phyloP scores from a whole-genome alignment of 768 basidiomycete genomes.

The Collybia sordida region DNA sequence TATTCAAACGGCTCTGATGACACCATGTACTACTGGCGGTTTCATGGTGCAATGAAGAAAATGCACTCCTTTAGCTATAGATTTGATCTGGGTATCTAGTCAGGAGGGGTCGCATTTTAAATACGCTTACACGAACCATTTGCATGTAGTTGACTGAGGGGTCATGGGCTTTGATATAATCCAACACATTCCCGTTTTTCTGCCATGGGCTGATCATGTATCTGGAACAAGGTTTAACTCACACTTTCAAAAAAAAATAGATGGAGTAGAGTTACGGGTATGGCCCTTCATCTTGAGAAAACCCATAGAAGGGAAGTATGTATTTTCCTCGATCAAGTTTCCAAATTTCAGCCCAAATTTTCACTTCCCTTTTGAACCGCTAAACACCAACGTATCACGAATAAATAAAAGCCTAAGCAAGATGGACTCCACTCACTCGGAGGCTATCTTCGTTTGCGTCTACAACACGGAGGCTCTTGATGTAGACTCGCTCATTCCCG shows the following conservation, averaged over 20 bases:
- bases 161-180: slow-evolving; percentile 42
- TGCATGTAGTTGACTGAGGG: slow-evolving; percentile 36
- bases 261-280: slow-evolving; percentile 38
- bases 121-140: slow-evolving; percentile 30
- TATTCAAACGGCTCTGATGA: slow-evolving; percentile 47
- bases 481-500: slow-evolving; percentile 51
- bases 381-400: slow-evolving; percentile 15
- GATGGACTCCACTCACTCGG: slow-evolving; percentile 28
- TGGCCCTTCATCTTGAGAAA: slow-evolving; percentile 54
- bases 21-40: slow-evolving; percentile 54
- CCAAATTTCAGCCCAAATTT: slow-evolving; percentile 57
- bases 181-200: slow-evolving; percentile 47
- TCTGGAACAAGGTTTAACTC: slow-evolving; percentile 22
- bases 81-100: slow-evolving; percentile 34
- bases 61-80: slow-evolving; percentile 44
- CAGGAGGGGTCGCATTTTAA: background rate
- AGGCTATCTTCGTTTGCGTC: slow-evolving; percentile 44
- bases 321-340: slow-evolving; percentile 47
- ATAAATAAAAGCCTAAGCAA: background rate
- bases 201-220: slow-evolving; percentile 64
- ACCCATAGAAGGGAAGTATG: slow-evolving; percentile 59
- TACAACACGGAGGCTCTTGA: slow-evolving; percentile 55
- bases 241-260: background rate
- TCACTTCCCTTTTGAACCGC: slow-evolving; percentile 54
- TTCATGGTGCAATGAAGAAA: slow-evolving; percentile 47